Evolutionary conservation across 768 basidiomycete species (phyloP), one percentile per base, ranked within the genome.

Genomic region (Podaxis sp.): DNA sequence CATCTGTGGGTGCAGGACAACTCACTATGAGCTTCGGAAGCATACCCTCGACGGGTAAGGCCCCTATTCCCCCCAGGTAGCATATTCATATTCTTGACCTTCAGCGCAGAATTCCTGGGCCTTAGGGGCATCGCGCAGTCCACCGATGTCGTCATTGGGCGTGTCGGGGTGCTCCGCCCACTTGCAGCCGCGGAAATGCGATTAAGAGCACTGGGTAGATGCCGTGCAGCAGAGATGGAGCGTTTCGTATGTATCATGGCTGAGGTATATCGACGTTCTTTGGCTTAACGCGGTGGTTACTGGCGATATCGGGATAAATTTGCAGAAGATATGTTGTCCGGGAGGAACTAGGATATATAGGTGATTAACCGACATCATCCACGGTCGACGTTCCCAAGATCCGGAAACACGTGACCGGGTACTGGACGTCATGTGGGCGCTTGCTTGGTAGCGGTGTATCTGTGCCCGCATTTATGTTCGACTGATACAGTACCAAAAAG

Each of bases 231-330:
- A 33, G 55, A 55, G 15, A 67, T 66, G n/a, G 72, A 73, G 19
- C 75, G 75, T 57, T 77, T 75, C n/a, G 75, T 70, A 12, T 73
- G 74, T 66, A 78, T 73, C 77, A 77, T 78, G 54, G 56, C 19
- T 41, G 38, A 38, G 38, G 25, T 36, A 9, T 37, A 13, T 27
- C 24, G 49, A 24, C 11, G 49, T 11, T 3, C 25, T 15, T 50
- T 6, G 4, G 49, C 24, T 54, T 41, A 43, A 55, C 27, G 15
- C 2, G 40, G 27, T 63, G 25, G 43, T 46, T 46, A 56, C 38
- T 13, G 15, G 27, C 19, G 63, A 54, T 43, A 25, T 53, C 37
- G 4, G 49, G 49, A 24, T 49, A 19, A 40, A 22, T 40, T 46
- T 13, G 38, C 9, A 4, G 37, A 52, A 25, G 46, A 25, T 36